Percentiles rank a stretch among this genome's conserved stretches.
Evolutionary conservation across 148 eudicot genomes (phyloP).

Genomic region (Vaccinium vitisidaea): DNA sequence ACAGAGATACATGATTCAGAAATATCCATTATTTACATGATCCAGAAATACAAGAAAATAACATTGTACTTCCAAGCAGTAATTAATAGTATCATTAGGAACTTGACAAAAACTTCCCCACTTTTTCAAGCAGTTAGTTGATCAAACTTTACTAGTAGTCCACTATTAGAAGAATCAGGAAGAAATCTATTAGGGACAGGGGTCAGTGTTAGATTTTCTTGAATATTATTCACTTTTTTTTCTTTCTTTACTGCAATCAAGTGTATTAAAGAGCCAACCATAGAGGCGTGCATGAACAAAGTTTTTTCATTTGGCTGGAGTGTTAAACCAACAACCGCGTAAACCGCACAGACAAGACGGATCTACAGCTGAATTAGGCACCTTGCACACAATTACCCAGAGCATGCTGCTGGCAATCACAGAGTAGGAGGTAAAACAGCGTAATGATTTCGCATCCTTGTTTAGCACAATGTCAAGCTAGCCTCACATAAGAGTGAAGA

Average conservation of each 20-base stretch:
- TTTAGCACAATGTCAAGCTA: neutral
- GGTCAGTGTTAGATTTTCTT: neutral
- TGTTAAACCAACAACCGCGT: neutral
- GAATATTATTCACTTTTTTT: neutral
- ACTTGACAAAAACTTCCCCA: neutral
- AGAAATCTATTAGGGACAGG: neutral
- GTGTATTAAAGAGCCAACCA: neutral
- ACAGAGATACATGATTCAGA: neutral
- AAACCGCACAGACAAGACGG: neutral
- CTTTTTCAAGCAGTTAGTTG: neutral
- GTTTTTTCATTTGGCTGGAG: neutral
- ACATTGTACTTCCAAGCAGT: neutral
- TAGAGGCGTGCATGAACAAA: neutral
- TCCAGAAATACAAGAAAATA: neutral
- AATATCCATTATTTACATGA: no score
- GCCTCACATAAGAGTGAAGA: neutral
- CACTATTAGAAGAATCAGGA: neutral
- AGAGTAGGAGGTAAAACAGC: neutral
- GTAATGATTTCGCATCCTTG: neutral
- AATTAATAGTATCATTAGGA: neutral
- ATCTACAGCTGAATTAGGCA: neutral
- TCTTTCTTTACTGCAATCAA: neutral
- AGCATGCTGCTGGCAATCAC: neutral
- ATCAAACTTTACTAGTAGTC: neutral
- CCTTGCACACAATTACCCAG: neutral